A percentile compares a stretch with the other conserved stretches of the same genome.
Conservation (phyloP, 2,329 filamentous ascomycete genomes). For the Curvularia eragrostidis region DNA sequence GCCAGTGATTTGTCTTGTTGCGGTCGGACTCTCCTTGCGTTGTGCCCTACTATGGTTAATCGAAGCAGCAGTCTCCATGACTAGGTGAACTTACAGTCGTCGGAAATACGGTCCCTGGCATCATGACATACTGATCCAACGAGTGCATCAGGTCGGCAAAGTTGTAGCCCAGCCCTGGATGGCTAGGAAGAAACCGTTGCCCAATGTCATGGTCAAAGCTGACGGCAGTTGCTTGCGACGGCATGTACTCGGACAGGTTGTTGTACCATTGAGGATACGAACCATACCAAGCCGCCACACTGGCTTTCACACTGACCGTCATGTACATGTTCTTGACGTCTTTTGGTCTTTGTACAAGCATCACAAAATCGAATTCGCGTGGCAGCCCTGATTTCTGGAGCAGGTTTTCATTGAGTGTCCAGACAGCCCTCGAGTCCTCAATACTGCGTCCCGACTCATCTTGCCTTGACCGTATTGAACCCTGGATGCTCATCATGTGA, state of each 20-base stretch:
- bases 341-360: constrained; percentile 56
- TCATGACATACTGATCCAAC: constrained; percentile 55
- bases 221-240: constrained; percentile 46
- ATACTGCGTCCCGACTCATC: constrained; percentile 50
- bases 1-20: constrained; percentile 4
- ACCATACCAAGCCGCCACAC: constrained; percentile 52
- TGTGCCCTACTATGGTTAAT: constrained; percentile 16
- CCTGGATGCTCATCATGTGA: constrained; percentile 60
- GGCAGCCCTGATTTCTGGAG: constrained; percentile 58
- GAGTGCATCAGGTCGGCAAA: constrained; percentile 51
- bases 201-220: constrained; percentile 54
- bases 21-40: constrained; percentile 9
- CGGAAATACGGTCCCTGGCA: constrained; percentile 54
- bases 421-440: constrained; percentile 56
- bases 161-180: constrained; percentile 52
- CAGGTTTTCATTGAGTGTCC: constrained; percentile 59
- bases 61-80: background rate
- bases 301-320: constrained; percentile 53
- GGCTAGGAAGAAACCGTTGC: constrained; percentile 52
- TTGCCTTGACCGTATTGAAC: constrained; percentile 53
- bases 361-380: constrained; percentile 60
- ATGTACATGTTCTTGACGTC: constrained; percentile 51
- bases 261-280: constrained; percentile 53
- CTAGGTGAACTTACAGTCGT: constrained; percentile 26
- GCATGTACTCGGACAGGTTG: constrained; percentile 48